A percentile compares a stretch with the other conserved stretches of the same genome.
These are phyloP conservation scores for Quambalaria eucalypti DNA, from an alignment of 1,284 basidiomycete genomes.

Conservation along the genomic window DNA sequence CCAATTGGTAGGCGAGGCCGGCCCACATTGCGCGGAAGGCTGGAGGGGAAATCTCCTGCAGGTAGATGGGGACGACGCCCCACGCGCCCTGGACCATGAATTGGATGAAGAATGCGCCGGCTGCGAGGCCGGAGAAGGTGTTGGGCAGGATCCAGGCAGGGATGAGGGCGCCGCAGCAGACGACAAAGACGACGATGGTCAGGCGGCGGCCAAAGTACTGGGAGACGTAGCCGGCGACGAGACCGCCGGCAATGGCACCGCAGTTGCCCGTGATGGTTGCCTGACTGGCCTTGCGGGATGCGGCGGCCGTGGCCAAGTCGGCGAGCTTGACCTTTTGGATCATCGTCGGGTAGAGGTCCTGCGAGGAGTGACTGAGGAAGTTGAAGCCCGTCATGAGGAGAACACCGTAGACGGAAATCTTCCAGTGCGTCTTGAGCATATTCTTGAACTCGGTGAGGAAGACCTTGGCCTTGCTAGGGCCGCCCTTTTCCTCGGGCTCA, in stretches of 20 bases:
- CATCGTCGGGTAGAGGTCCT: conserved; percentile 42
- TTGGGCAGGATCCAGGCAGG: conserved; percentile 48
- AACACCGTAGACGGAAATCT: conserved; percentile 70
- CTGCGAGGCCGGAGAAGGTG: conserved; percentile 44
- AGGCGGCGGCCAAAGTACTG: conserved; percentile 82
- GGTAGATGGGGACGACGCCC: conserved; percentile 66
- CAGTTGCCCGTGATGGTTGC: conserved; percentile 85
- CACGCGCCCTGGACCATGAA: conserved; percentile 50
- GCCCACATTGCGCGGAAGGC: conserved; percentile 89
- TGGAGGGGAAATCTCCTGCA: conserved; percentile 82
- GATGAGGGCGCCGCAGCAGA: conserved; percentile 31
- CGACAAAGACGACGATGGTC: conserved; percentile 62
- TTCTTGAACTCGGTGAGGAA: conserved; percentile 63
- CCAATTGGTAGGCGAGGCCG: conserved; percentile 73
- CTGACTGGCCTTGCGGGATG: conserved; percentile 59
- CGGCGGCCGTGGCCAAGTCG: conserved; percentile 4
- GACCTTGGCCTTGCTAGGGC: conserved; percentile 51
- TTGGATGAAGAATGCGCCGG: conserved; percentile 52
- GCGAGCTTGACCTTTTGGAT: conserved; percentile 32
- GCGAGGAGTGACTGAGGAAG: conserved; percentile 60
- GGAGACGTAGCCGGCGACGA: conserved; percentile 65
- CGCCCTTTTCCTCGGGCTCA: conserved; percentile 48
- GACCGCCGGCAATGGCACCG: conserved; percentile 68
- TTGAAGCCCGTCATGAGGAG: conserved; percentile 61
- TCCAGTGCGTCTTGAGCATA: conserved; percentile 79